Evolutionary conservation across 2,329 filamentous ascomycete genomes (phyloP), one percentile per base, ranked within the genome.

Genomic region (Curvularia eragrostidis): DNA sequence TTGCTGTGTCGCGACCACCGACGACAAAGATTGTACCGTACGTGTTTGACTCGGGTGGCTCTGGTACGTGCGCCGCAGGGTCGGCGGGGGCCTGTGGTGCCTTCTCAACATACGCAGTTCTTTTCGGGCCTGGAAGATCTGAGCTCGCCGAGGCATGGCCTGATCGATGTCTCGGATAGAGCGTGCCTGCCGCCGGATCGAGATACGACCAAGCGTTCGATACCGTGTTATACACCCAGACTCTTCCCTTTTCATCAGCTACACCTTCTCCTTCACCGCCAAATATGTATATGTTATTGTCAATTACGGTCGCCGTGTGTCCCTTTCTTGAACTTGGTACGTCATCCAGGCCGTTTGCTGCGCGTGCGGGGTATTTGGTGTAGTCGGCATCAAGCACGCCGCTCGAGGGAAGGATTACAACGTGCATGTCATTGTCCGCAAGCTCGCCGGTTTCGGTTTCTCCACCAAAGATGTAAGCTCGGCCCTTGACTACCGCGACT

Each of bases 391-490:
- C 72, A 32, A 76, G 70, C 2, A 80, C 74, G n/a, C 77, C 77
- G 9, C 77, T 75, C 12, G 77, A 75, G 0, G 84, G 81, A 1
- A 86, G 68, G 12, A 84, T 81, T 50, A 86, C 70, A 21, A 82
- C 78, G 63, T 85, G 81, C 48, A 86, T 79, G 52, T 80, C 79
- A 66, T 82, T 82, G 53, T 79, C 77, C 30, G 82, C 82, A 24
- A 84, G 74, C 38, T 56, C 75, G 59, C 59, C 77, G 66, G 39
- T 67, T 42, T 71, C 66, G 1, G 64, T 72, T 64, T 80, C 77
- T 51, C 84, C 84, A 6, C 84, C 84, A 60, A 85, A 85, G 52
- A 86, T 81, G 67, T 85, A 85, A 28, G 83, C 83, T 61, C 82
- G 81, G 51, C 81, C 79, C 57, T 81, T 81, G 61, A 87, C 77